These are phyloP conservation scores for Metschnikowia picachoensis DNA, from an alignment of 805 yeast genomes.

Conservation along the genomic window DNA sequence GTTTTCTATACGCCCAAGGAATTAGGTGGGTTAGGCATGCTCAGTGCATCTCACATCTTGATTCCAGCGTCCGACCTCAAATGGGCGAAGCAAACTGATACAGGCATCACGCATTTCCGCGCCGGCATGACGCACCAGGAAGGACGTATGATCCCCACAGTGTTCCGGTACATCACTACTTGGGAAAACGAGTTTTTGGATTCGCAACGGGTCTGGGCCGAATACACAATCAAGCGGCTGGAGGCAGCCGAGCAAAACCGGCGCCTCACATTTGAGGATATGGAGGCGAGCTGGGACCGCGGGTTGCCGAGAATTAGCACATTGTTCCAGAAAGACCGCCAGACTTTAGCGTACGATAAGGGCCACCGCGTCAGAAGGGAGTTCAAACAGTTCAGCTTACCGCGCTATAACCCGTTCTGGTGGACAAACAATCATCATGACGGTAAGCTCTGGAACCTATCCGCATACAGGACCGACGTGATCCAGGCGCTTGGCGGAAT, in stretches of 20 bases:
- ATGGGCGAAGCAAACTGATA: constrained; percentile 91
- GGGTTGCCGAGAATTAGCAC: constrained; percentile 97
- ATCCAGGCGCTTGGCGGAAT: constrained; percentile 97
- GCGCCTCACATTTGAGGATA: constrained; percentile 84
- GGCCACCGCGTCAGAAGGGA: constrained; percentile 84
- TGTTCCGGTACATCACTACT: constrained; percentile 85
- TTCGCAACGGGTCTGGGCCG: constrained; percentile 97
- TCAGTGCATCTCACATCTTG: constrained; percentile 92
- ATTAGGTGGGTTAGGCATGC: constrained; percentile 95
- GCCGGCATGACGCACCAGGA: constrained; percentile 88
- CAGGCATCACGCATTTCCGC: constrained; percentile 91
- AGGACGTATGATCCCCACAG: constrained; percentile 82
- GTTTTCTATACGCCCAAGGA: constrained; percentile 98
- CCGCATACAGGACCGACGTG: constrained; percentile 90
- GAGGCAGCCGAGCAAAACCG: constrained; percentile 85
- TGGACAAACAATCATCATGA: constrained; percentile 94
- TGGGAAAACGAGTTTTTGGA: constrained; percentile 97
- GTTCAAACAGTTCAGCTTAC: constrained; percentile 67
- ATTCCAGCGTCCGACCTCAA: constrained; percentile 90
- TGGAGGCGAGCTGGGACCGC: constrained; percentile 94
- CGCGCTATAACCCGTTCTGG: constrained; percentile 88
- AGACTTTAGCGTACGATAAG: constrained; percentile 89
- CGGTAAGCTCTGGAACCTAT: constrained; percentile 92
- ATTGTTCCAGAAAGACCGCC: constrained; percentile 89
- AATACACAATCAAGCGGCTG: constrained; percentile 82